These are phyloP conservation scores for Loxodes magnus DNA, from an alignment of 73 alveolate species.

Conservation along the genomic window DNA sequence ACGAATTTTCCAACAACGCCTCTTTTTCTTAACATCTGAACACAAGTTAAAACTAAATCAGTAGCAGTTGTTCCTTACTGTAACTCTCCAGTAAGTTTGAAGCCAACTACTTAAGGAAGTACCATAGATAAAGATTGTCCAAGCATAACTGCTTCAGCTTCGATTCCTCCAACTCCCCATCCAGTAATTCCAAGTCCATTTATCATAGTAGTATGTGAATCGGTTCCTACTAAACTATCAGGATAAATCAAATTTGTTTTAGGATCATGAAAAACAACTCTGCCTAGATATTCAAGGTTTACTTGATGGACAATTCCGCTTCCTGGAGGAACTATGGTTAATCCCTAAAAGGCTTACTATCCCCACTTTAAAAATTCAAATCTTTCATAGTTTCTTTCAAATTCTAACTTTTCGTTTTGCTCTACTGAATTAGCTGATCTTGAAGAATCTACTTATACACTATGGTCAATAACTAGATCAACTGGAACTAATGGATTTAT, in stretches of 20 bases:
- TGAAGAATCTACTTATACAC: conserved; percentile 69
- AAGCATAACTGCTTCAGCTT: conserved; percentile 89
- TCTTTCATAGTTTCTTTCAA: conserved; percentile 65
- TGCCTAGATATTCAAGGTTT: conserved; percentile 74
- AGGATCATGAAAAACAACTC: conserved; percentile 64
- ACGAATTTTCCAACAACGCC: conserved; percentile 91
- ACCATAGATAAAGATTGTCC: conserved; percentile 80
- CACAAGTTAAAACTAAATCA: conserved; percentile 65
- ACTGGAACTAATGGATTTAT: conserved; percentile 85
- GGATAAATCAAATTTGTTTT: conserved; percentile 46
- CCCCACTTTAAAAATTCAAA: conserved; percentile 89
- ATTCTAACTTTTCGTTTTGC: conserved; percentile 64
- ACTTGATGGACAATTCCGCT: conserved; percentile 52
- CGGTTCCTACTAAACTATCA: conserved; percentile 83
- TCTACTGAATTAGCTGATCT: conserved; percentile 56
- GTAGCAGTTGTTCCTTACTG: conserved; percentile 64
- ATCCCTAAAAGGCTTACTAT: conserved; percentile 65
- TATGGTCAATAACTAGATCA: conserved; percentile 78
- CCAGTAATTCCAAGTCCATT: conserved; percentile 86
- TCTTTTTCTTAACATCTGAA: conserved; percentile 71
- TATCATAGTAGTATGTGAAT: conserved; percentile 83
- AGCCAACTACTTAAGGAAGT: conserved; percentile 77
- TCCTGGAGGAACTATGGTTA: conserved; percentile 82
- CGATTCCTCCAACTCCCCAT: conserved; percentile 91
- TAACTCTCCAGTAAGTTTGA: conserved; percentile 60